These are phyloP conservation scores for Neonectria ditissima DNA, from an alignment of 2,329 filamentous ascomycete genomes.

Conservation along the genomic window DNA sequence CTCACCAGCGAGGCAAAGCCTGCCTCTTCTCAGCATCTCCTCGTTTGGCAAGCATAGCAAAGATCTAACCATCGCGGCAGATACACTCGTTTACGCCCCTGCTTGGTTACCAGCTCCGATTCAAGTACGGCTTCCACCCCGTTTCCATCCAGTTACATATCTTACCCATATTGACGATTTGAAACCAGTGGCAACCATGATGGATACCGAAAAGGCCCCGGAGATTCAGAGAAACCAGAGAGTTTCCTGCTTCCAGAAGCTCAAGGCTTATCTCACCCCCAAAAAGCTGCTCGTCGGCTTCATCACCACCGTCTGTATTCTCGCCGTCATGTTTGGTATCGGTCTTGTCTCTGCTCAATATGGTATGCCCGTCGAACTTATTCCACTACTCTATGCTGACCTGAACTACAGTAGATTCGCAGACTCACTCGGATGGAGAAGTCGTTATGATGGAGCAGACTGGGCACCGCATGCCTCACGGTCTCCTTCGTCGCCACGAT, in stretches of 20 bases:
- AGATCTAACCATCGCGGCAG: constrained; percentile 28
- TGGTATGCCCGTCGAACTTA: constrained; percentile 33
- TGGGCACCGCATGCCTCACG: not conserved
- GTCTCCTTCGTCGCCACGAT: constrained; percentile 32
- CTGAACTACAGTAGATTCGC: constrained; percentile 11
- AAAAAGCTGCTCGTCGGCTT: constrained; percentile 32
- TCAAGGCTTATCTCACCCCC: constrained; percentile 18
- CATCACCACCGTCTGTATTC: constrained; percentile 27
- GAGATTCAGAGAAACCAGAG: constrained; percentile 19
- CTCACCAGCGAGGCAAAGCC: constrained; percentile 6
- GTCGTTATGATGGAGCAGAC: not conserved
- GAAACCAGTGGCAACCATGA: constrained; percentile 43
- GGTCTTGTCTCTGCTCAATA: constrained; percentile 45
- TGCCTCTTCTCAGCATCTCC: not conserved
- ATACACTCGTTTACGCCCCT: constrained; percentile 34
- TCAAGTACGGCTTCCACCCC: constrained; percentile 30
- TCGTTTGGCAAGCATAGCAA: not conserved
- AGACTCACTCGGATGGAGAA: not conserved
- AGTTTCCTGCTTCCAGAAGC: constrained; percentile 20
- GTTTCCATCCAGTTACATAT: not conserved
- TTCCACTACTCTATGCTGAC: constrained; percentile 7
- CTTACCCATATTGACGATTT: constrained; percentile 31
- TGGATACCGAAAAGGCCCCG: constrained; percentile 44
- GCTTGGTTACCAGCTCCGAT: constrained; percentile 23
- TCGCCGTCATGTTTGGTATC: constrained; percentile 45